Evolutionary conservation across 2,329 filamentous ascomycete genomes (phyloP), one percentile per base, ranked within the genome.

Genomic region (Magnaporthiopsis incrustans): DNA sequence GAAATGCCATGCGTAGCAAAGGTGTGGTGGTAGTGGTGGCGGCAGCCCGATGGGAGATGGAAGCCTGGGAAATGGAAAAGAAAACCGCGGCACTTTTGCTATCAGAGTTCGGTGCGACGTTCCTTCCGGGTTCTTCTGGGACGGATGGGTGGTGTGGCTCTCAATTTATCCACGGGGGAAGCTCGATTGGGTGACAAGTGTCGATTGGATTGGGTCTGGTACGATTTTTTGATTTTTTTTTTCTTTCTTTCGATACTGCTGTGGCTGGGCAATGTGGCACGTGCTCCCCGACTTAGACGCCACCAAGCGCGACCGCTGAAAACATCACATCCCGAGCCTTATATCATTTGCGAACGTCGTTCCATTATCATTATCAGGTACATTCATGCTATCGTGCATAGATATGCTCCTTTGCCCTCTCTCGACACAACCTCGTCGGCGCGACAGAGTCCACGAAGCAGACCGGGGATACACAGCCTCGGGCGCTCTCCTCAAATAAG

Each of bases 151-250:
- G 32, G 58, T 33, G 58, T 60, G 58, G 2, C 32, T 60, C 15
- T 25, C 32, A 60, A 60, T 60, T 14, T 60, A 60, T 60, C 38
- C 10, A 58, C 44, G 44, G 44, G 44, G 44, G 44, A 25, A 53
- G 44, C n/a, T 53, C 44, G 10, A 53, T n/a, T 25, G 22, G 14
- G 44, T n/a, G n/a, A n/a, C n/a, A 35, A 12, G n/a, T 7, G 44
- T 53, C 44, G 44, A 53, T 53, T 22, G 44, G 44, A n/a, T 53
- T 18, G 44, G 22, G 35, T 18, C 22, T 10, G 22, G 33, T n/a
- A n/a, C 18, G n/a, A n/a, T 50, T 50, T 18, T 18, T 22, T 11
- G 5, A 44, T 44, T 18, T 44, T 44, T 44, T 44, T 44, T 44
- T 44, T 44, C 1, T 44, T 2, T 18, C 38, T 14, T 2, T 15